These are phyloP conservation scores for Saccharomycopsis microspora DNA, from an alignment of 805 yeast species.

Conservation along the genomic window DNA sequence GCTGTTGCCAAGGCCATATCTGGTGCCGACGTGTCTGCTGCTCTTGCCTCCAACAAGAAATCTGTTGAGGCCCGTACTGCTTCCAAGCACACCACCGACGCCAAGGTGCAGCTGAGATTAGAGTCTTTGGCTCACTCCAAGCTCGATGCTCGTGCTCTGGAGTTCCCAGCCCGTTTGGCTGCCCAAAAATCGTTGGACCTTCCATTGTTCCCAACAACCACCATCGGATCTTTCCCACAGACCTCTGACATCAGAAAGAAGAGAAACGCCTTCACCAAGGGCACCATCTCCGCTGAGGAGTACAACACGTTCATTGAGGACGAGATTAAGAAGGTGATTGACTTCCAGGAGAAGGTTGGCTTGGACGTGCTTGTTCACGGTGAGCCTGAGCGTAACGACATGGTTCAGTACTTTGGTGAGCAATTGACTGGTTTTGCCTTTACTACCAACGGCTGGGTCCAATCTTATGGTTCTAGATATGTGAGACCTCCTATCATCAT, in stretches of 20 bases:
- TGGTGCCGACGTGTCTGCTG: conserved; percentile 49
- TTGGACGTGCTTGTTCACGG: conserved; percentile 98
- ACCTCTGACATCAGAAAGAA: conserved; percentile 97
- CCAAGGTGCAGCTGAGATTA: conserved; percentile 81
- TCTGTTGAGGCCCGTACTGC: conserved; percentile 77
- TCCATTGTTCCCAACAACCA: conserved; percentile 99
- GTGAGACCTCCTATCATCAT: conserved; percentile 99
- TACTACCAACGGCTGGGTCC: conserved; percentile 99
- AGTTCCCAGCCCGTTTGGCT: conserved; percentile 78
- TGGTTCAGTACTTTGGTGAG: conserved; percentile 99
- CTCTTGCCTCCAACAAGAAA: conserved; percentile 75
- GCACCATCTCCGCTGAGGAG: conserved; percentile 88
- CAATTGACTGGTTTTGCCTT: conserved; percentile 96
- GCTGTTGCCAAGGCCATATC: conserved; percentile 78
- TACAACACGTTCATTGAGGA: conserved; percentile 94
- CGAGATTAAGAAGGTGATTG: conserved; percentile 91
- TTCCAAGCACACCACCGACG: conserved; percentile 85
- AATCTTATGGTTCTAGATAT: conserved; percentile 99
- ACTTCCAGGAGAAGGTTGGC: conserved; percentile 99
- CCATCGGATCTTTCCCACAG: conserved; percentile 99
- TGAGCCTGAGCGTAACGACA: conserved; percentile 99
- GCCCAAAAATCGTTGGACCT: conserved; percentile 86
- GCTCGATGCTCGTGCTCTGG: conserved; percentile 71
- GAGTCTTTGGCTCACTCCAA: conserved; percentile 44
- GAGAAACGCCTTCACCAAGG: conserved; percentile 98